Evolutionary conservation across 2,329 filamentous ascomycete species (phyloP).

Genomic region (Akanthomyces lecanii): DNA sequence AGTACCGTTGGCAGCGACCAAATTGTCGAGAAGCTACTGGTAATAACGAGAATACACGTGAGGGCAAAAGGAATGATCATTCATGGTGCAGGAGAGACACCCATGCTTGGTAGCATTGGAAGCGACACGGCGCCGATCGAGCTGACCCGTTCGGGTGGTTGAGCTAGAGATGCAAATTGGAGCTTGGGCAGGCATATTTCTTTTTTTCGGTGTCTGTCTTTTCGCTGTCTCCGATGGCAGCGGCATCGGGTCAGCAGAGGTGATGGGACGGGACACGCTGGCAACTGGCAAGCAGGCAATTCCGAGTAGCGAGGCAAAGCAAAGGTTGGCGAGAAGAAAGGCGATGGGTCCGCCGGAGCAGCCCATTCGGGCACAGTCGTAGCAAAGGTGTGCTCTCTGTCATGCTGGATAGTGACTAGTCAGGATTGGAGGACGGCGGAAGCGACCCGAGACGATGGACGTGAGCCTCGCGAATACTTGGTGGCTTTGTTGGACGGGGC

Average conservation of each 20-base stretch:
- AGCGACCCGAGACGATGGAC: constrained; percentile 15
- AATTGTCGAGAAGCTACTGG: constrained; percentile 4
- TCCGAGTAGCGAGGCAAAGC: neutral
- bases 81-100: neutral
- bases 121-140: constrained; percentile 8
- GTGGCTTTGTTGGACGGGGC: constrained; percentile 11
- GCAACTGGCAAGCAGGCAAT: neutral
- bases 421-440: constrained; percentile 13
- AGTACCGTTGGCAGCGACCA: neutral
- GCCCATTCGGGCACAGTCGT: neutral
- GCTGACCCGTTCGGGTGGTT: constrained; percentile 10
- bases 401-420: constrained; percentile 9
- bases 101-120: neutral
- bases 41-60: neutral
- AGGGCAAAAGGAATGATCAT: neutral
- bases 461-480: constrained; percentile 8
- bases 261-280: constrained; percentile 1
- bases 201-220: constrained; percentile 1
- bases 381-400: neutral
- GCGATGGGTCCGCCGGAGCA: neutral
- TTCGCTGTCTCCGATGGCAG: neutral
- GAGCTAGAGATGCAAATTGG: neutral
- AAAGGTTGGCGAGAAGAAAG: neutral
- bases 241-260: constrained; percentile 7
- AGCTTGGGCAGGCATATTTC: constrained; percentile 5